Base-by-base conservation (phyloP, 202 grass and related monocot species). In the Carex arenaria region DNA sequence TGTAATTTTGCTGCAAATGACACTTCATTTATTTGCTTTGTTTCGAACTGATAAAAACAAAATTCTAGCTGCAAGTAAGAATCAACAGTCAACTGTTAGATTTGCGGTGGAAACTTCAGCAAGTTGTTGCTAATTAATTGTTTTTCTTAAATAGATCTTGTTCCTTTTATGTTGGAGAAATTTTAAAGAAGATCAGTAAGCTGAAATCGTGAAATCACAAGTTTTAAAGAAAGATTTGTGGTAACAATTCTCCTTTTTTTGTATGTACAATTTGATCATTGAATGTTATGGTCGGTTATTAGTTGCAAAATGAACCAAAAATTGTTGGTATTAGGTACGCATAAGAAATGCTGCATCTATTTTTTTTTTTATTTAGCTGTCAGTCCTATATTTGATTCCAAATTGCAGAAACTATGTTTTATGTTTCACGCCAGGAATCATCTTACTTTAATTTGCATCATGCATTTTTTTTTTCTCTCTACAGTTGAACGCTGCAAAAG, bases 401-500 rank as follows among this genome's bases (percentile, higher is more conserved):
- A 57, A 20, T 63, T 72, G n/a, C 10, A 72, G 4, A 14, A 5
- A 10, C 11, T 36, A 11, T 17, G 32, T 34, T 81, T 15, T n/a
- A 13, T 72, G 6, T 80, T 31, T 43, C 30, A 69, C 0, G 3
- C 28, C 66, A 69, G 2, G 34, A 10, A 68, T 74, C 2, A 74
- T 75, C 51, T 81, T 80, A 64, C 32, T 49, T 68, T 11, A 67
- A 17, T 38, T 64, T n/a, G 75, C 11, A 60, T 87, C 36, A 83
- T 53, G 22, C 53, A 4, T 64, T 1, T 47, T 30, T 82, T 60
- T 60, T 18, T 20, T 82, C 61, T 43, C 52, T 72, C 53, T 82
- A 3, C 72, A 96, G 93, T 40, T 96, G 65, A 96, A 93, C 10
- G 73, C 83, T 61, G 93, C 87, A 62, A 96, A 96, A 88, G 87